Evolutionary conservation across 2,329 filamentous ascomycete species (phyloP).

Genomic region (Botrytis byssoidea): DNA sequence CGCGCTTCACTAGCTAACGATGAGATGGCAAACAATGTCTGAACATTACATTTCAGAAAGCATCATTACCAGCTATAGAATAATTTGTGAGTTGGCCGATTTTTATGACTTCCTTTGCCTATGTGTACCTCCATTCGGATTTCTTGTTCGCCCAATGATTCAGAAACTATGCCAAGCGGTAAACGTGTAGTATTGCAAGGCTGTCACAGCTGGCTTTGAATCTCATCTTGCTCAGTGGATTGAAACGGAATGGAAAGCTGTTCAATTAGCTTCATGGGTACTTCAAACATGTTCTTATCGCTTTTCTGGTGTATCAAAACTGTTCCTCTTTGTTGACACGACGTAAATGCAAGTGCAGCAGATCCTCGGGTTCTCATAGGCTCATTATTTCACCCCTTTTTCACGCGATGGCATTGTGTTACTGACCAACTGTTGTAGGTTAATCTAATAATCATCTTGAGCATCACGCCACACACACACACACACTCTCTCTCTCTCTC

Average conservation of each 20-base stretch:
- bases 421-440: neutral
- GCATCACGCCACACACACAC: conserved; percentile 2
- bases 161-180: neutral
- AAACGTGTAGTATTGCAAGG: neutral
- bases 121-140: neutral
- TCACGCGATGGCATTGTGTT: neutral
- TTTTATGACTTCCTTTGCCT: neutral
- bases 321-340: neutral
- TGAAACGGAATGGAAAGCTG: too few relatives aligned
- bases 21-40: neutral
- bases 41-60: neutral
- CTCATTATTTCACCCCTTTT: neutral
- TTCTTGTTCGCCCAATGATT: neutral
- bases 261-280: neutral
- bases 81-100: neutral
- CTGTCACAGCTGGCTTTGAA: neutral
- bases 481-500: neutral
- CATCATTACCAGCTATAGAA: neutral
- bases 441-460: neutral
- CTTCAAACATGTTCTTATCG: neutral
- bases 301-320: neutral
- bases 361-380: neutral
- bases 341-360: conserved; percentile 1
- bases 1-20: neutral
- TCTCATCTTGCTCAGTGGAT: neutral